Evolutionary conservation across 805 yeast genomes (phyloP), one percentile per base, ranked within the genome.

Genomic region (Candida rishiriensis): DNA sequence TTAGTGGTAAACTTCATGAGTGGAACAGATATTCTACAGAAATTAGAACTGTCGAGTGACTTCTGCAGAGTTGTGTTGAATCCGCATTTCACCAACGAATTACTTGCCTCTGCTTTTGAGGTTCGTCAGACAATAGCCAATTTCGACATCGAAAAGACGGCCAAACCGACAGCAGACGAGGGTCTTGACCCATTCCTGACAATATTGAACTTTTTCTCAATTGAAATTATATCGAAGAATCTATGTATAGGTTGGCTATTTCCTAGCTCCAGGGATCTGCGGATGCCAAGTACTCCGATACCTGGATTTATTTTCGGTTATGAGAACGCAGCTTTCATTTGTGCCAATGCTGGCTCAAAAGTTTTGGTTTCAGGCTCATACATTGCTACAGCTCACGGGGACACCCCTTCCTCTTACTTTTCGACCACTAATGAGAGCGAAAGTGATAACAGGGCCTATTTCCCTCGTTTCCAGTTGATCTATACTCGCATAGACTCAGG

Each of bases 281-380:
- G 39, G 4, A 38, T 41, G 13, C 30, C 35, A 5, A 34, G 35
- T 13, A 41, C 44, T 26, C 21, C 26, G 8, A 46, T 51, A 17
- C 88, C 88, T 0, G 97, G 97, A 10, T 56, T 88, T n/a, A 81
- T 85, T 33, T 48, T 80, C 29, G 97, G 97, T 0, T 87, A 85
- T 43, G 88, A 86, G 50, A 68, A 81, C 14, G 76, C 88, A 16
- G 85, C 81, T 49, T 79, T 88, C 1, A 76, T 81, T 0, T 73
- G 82, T 17, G 82, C 81, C 38, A 75, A 76, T 14, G 70, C 69
- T 9, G 63, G 78, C 34, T 95, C 95, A 2, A 81, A 82, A 49
- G 67, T 88, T 34, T 76, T 88, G 0, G 66, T 88, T 44, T 70
- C 77, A 41, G 85, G 82, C 37, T 85, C 88, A 3, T 88, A 79